Evolutionary conservation across 2,329 filamentous ascomycete species (phyloP).

Genomic region (Exutisphaerella laricina): DNA sequence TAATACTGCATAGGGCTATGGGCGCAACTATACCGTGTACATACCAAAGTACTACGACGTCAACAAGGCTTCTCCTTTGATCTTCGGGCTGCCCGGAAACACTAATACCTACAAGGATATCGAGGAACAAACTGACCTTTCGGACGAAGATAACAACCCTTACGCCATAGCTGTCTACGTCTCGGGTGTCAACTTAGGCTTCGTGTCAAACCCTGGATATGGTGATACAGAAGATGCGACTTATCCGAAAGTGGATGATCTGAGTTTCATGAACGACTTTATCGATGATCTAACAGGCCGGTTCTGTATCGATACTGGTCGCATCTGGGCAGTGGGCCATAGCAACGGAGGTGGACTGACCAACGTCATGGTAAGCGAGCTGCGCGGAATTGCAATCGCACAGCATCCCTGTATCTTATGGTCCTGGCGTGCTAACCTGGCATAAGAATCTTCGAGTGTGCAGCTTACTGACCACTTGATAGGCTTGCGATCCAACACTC

Average conservation of each 20-base stretch:
- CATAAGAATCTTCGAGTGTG: too few relatives aligned
- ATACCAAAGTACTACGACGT: conserved; percentile 37
- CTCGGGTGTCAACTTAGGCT: conserved; percentile 28
- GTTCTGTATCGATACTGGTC: conserved; percentile 43
- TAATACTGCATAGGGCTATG: conserved; percentile 17
- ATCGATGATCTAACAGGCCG: conserved; percentile 34
- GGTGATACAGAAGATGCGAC: conserved; percentile 1
- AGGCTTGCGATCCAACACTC: conserved; percentile 42
- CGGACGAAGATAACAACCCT: conserved; percentile 39
- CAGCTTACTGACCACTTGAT: too few relatives aligned
- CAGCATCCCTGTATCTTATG: too few relatives aligned
- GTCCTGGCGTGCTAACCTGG: too few relatives aligned
- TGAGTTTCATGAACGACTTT: conserved; percentile 40
- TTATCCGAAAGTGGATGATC: conserved; percentile 32
- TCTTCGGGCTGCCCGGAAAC: conserved; percentile 44
- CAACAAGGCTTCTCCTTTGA: conserved; percentile 36
- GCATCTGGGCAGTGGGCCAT: conserved; percentile 46
- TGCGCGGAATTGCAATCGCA: too few relatives aligned
- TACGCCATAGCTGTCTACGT: conserved; percentile 42
- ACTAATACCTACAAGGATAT: conserved; percentile 33
- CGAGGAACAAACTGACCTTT: conserved; percentile 40
- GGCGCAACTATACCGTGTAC: conserved; percentile 35
- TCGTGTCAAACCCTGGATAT: conserved; percentile 17
- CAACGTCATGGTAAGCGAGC: too few relatives aligned
- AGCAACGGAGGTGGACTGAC: conserved; percentile 51